Evolutionary conservation across 768 basidiomycete genomes (phyloP).

Genomic region (Kwoniella bestiolae): DNA sequence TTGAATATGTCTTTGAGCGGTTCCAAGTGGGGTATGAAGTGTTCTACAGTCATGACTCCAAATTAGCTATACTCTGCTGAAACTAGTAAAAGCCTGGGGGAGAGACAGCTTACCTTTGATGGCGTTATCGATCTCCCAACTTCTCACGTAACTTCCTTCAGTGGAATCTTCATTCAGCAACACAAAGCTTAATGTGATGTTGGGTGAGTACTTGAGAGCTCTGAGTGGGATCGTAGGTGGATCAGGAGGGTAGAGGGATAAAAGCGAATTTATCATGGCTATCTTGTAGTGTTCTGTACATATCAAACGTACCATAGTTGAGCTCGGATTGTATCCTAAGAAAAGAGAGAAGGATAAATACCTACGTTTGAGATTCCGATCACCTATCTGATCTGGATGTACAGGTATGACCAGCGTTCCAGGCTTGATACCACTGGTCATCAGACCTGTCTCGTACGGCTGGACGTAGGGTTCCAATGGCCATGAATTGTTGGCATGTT

Average conservation of each 20-base stretch:
- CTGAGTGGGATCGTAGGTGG: constrained; percentile 57
- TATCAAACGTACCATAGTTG: neutral
- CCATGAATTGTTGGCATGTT: constrained; percentile 34
- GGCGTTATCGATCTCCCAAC: constrained; percentile 75
- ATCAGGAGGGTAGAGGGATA: constrained; percentile 37
- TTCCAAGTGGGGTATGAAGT: constrained; percentile 69
- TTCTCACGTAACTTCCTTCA: constrained; percentile 64
- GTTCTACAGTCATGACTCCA: no score
- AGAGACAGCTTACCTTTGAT: constrained; percentile 70
- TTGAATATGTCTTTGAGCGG: constrained; percentile 75
- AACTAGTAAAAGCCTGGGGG: neutral
- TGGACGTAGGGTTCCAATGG: constrained; percentile 49
- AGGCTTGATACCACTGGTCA: constrained; percentile 30
- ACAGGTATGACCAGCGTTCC: constrained; percentile 48
- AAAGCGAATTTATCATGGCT: constrained; percentile 46
- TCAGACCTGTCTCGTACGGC: constrained; percentile 29
- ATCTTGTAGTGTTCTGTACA: constrained; percentile 61
- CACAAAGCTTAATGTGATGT: constrained; percentile 87
- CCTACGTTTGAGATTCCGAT: constrained; percentile 36
- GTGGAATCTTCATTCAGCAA: constrained; percentile 87
- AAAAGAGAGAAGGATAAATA: constrained; percentile 1
- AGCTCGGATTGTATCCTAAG: no score
- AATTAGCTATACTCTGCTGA: no score
- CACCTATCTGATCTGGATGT: constrained; percentile 38
- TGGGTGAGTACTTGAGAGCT: constrained; percentile 75